Conservation (phyloP, 2,329 filamentous ascomycete species). For the Phialemoniopsis sp. region DNA sequence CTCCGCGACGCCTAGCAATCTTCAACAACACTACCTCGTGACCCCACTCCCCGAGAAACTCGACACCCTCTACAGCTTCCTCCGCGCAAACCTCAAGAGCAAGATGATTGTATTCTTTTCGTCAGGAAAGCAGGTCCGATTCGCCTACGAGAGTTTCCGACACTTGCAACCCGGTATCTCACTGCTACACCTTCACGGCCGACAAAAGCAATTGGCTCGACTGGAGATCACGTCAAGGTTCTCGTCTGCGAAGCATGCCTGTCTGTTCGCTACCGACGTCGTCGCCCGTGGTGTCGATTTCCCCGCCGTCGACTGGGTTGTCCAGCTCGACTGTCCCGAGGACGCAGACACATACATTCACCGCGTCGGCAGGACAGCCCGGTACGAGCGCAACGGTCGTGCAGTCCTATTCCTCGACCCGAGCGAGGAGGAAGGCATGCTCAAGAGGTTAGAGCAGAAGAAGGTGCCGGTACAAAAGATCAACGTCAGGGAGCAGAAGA, state of each 20-base stretch:
- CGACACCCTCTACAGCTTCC: conserved; percentile 88
- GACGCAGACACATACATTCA: conserved; percentile 98
- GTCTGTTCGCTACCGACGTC: conserved; percentile 93
- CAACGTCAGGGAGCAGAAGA: conserved; percentile 84
- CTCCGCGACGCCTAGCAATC: conserved; percentile 73
- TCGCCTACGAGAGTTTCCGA: conserved; percentile 89
- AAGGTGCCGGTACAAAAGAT: conserved; percentile 86
- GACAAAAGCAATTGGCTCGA: conserved; percentile 86
- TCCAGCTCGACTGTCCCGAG: conserved; percentile 97
- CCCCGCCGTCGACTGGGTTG: conserved; percentile 95
- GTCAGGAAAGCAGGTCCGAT: conserved; percentile 93
- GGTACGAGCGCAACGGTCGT: conserved; percentile 81
- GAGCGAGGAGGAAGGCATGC: conserved; percentile 88
- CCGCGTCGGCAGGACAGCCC: conserved; percentile 88
- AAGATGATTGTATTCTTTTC: conserved; percentile 96
- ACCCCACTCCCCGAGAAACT: conserved; percentile 85
- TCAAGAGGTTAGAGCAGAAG: conserved; percentile 78
- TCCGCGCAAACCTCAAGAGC: conserved; percentile 83
- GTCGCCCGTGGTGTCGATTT: conserved; percentile 94
- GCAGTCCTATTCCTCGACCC: conserved; percentile 91
- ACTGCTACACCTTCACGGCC: conserved; percentile 85
- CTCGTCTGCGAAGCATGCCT: conserved; percentile 73
- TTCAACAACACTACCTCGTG: conserved; percentile 89
- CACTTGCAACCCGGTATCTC: conserved; percentile 93
- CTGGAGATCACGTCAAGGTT: conserved; percentile 86